These are phyloP conservation scores for Sphaerulina musiva DNA, from an alignment of 2,329 filamentous ascomycete genomes.

Conservation along the genomic window DNA sequence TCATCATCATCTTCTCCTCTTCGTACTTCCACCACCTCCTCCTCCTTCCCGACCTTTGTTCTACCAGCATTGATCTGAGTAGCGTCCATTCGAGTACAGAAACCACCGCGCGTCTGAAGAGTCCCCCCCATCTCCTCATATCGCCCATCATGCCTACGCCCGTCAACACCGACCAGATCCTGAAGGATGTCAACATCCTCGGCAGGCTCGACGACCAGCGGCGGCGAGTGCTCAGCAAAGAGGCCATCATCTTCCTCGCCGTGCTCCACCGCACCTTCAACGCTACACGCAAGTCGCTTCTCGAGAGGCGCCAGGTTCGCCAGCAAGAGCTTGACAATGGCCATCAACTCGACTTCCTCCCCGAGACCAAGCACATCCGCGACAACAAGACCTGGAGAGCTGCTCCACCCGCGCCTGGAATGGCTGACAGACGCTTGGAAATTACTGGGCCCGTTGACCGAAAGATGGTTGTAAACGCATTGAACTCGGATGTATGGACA, in stretches of 20 bases:
- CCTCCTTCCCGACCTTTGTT: slow-evolving; percentile 8
- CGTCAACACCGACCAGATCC: slow-evolving; percentile 55
- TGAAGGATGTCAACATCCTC: slow-evolving; percentile 82
- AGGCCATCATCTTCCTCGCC: slow-evolving; percentile 85
- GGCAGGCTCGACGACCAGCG: slow-evolving; percentile 70
- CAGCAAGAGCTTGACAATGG: slow-evolving; percentile 93
- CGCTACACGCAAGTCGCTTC: slow-evolving; percentile 73
- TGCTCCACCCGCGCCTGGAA: slow-evolving; percentile 80
- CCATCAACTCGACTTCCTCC: slow-evolving; percentile 82
- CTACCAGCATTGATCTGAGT: neutral
- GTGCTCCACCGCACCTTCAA: slow-evolving; percentile 96
- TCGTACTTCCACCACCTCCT: no score
- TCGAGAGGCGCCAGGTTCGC: slow-evolving; percentile 77
- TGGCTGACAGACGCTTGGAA: slow-evolving; percentile 89
- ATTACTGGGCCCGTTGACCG: slow-evolving; percentile 95
- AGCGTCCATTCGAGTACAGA: neutral
- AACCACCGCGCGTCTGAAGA: neutral
- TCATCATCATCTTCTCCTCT: neutral
- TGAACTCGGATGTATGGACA: slow-evolving; percentile 95
- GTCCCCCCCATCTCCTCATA: neutral
- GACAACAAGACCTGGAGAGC: slow-evolving; percentile 92
- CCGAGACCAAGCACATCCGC: slow-evolving; percentile 90
- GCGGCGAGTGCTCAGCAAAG: slow-evolving; percentile 84
- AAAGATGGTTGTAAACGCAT: slow-evolving; percentile 97
- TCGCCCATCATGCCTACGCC: slow-evolving; percentile 23